Conservation (phyloP, 768 basidiomycete species). For the Gyrodon lividus region DNA sequence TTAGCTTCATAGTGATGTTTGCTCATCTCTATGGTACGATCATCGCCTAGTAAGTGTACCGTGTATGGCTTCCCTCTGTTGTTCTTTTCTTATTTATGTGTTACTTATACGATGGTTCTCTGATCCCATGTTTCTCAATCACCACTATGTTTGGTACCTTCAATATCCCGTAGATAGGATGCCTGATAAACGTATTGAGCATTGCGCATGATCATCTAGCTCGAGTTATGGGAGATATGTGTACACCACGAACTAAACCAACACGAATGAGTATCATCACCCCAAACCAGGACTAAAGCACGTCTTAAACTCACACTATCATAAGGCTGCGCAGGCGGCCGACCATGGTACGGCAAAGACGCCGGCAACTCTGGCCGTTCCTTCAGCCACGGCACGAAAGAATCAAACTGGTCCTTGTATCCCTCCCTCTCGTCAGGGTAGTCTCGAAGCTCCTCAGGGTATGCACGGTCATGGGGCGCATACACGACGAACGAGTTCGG, state of each 20-base stretch:
- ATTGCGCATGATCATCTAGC: background rate
- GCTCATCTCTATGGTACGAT: background rate
- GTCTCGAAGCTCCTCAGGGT: conserved; percentile 56
- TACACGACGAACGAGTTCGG: conserved; percentile 58
- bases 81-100: conserved; percentile 19
- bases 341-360: conserved; percentile 58
- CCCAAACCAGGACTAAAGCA: background rate
- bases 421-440: conserved; percentile 58
- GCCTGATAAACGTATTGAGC: conserved; percentile 19
- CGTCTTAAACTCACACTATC: conserved; percentile 38
- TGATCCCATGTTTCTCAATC: background rate
- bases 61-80: background rate
- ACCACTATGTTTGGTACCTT: background rate
- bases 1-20: background rate
- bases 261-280: background rate
- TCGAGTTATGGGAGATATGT: conserved; percentile 27
- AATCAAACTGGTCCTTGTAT: conserved; percentile 54
- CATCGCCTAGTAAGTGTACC: background rate
- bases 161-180: conserved; percentile 10
- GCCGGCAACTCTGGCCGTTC: conserved; percentile 58
- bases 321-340: conserved; percentile 56
- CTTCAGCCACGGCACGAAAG: conserved; percentile 39
- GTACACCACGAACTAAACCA: conserved; percentile 40
- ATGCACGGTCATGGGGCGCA: conserved; percentile 53
- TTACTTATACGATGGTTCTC: conserved; percentile 20